Evolutionary conservation across 441 rosid genomes (phyloP).

Genomic region (Adansonia madagascariensis): DNA sequence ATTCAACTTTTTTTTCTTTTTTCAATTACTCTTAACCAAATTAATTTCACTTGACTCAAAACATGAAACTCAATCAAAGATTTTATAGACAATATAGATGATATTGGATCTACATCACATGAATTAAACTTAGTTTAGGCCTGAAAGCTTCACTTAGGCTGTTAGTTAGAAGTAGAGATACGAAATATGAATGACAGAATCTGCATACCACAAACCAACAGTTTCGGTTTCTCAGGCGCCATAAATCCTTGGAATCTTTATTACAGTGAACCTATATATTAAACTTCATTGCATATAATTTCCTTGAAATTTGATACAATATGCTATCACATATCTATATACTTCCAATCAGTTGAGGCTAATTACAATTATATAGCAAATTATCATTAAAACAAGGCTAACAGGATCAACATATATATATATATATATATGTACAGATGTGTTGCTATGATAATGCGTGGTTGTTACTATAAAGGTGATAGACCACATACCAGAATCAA

Average conservation of each 20-base stretch:
- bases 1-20: no score
- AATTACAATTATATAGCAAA: not conserved
- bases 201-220: not conserved
- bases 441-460: not conserved
- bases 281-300: not conserved
- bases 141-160: not conserved
- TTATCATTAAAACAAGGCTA: not conserved
- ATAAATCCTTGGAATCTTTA: not conserved
- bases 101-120: not conserved
- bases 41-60: not conserved
- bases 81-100: not conserved
- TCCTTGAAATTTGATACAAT: not conserved
- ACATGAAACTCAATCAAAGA: not conserved
- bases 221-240: not conserved
- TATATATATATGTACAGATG: not conserved
- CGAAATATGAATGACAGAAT: not conserved
- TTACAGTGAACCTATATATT: not conserved
- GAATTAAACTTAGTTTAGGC: not conserved
- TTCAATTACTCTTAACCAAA: no score
- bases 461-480: not conserved
- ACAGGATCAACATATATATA: not conserved
- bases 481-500: not conserved
- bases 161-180: not conserved
- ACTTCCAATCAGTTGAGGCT: conserved; percentile 1
- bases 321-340: not conserved